These are phyloP conservation scores for Filosporella fistucella DNA, from an alignment of 495 filamentous ascomycete species.

Conservation along the genomic window DNA sequence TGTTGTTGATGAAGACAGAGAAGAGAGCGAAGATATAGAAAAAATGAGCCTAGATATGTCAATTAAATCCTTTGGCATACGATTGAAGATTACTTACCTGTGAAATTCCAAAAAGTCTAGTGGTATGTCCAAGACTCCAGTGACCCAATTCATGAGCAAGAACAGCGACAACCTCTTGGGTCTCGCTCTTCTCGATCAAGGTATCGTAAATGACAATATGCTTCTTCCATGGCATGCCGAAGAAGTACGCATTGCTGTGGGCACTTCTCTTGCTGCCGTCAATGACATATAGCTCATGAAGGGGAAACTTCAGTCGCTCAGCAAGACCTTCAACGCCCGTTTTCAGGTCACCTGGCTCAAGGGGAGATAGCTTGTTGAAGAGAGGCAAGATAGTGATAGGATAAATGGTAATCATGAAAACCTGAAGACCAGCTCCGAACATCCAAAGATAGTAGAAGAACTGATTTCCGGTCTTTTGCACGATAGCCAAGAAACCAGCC, in stretches of 20 bases:
- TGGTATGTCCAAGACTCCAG: slow-evolving; percentile 94
- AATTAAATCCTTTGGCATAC: slow-evolving; percentile 13
- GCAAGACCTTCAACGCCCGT: slow-evolving; percentile 83
- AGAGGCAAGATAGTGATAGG: slow-evolving; percentile 89
- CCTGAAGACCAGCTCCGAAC: slow-evolving; percentile 80
- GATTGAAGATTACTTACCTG: slow-evolving; percentile 52
- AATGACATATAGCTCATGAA: slow-evolving; percentile 88
- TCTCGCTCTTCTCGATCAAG: slow-evolving; percentile 87
- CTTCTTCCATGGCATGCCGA: slow-evolving; percentile 98
- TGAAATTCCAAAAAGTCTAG: slow-evolving; percentile 82
- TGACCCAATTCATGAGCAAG: slow-evolving; percentile 94
- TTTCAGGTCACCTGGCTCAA: slow-evolving; percentile 83
- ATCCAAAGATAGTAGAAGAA: slow-evolving; percentile 99
- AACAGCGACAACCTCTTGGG: slow-evolving; percentile 90
- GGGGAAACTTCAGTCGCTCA: slow-evolving; percentile 79
- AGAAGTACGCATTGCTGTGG: slow-evolving; percentile 98
- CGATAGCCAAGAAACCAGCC: slow-evolving; percentile 82
- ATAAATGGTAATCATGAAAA: slow-evolving; percentile 94
- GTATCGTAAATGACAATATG: slow-evolving; percentile 99
- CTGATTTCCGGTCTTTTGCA: slow-evolving; percentile 82
- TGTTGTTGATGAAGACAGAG: slow-evolving; percentile 95
- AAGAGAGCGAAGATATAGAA: slow-evolving; percentile 97
- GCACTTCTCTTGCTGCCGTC: slow-evolving; percentile 96
- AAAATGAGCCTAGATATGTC: slow-evolving; percentile 56
- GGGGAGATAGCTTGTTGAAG: slow-evolving; percentile 97